Conservation (phyloP, 306 rosid species). For the Fragaria iinumae region DNA sequence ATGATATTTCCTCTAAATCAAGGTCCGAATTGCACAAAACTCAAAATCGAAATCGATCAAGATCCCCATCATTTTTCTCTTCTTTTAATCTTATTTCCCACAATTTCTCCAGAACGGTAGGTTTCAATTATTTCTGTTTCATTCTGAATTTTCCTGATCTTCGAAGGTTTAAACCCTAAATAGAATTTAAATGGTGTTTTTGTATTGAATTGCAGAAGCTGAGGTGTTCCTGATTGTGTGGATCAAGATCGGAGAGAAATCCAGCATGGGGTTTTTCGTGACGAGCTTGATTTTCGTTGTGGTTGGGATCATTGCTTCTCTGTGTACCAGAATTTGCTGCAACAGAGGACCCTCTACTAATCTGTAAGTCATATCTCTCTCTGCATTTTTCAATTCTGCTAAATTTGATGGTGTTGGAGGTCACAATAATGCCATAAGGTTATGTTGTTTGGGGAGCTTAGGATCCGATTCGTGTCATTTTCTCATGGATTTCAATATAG, state of each 20-base stretch:
- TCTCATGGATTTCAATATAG: background rate
- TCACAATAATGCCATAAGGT: background rate
- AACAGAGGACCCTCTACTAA: conserved; percentile 78
- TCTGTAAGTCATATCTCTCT: conserved; percentile 40
- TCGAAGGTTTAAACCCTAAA: background rate
- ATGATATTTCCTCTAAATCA: background rate
- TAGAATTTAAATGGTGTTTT: background rate
- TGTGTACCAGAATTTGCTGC: conserved; percentile 79
- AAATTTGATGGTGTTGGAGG: conserved; percentile 16
- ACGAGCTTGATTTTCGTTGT: conserved; percentile 66
- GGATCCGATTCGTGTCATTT: background rate
- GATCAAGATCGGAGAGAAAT: conserved; percentile 43
- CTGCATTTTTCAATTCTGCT: background rate
- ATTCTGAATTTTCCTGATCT: background rate
- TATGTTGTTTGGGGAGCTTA: background rate
- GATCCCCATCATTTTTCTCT: background rate
- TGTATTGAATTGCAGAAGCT: conserved; percentile 32
- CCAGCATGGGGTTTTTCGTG: conserved; percentile 73
- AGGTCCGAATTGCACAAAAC: background rate
- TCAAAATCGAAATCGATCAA: background rate
- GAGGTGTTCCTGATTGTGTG: conserved; percentile 32
- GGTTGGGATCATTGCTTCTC: conserved; percentile 69
- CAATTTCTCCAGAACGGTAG: conserved; percentile 20
- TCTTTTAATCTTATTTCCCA: background rate
- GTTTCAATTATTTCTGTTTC: conserved; percentile 3